Base-by-base conservation (phyloP, 2,329 filamentous ascomycete species). In the Microdochium paspali region DNA sequence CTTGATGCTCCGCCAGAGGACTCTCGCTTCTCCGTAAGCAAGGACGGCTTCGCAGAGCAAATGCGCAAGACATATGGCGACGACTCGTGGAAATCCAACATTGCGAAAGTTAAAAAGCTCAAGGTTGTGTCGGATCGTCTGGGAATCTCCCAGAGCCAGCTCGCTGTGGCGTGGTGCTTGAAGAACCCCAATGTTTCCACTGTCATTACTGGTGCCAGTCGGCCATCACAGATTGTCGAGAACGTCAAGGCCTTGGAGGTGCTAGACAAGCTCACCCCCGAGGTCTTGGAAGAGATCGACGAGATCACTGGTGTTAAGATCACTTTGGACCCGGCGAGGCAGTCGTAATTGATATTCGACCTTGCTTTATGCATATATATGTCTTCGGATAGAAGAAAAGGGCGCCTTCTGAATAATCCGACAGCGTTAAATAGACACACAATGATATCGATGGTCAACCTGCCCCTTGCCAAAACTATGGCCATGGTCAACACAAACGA, bases 41-140 rank as follows among this genome's bases (percentile, higher is more conserved):
- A 80, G 60, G 65, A 71, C 46, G 78, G 77, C 23, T 69, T 83
- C 32, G 79, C 74, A 51, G 82, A 82, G 58, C 75, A 80, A 62
- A 70, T 82, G 45, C 68, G 82, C 54, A 80, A 84, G 65, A 77
- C 77, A 13, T 68, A 81, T 31, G 69, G 74, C 28, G 73, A 79
- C 50, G 72, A 77, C 52, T 77, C 79, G 64, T 80, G 81, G 60
- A 70, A 72, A 62, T 59, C 61, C 12, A 65, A 70, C 54, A 69
- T 72, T 67, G 67, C 67, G 46, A 69, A 69, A 54, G 68, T 72
- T 24, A 63, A 60, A 48, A 63, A 65, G 49, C 57, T 74, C 26
- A 67, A 72, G 62, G 54, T 66, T 46, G 68, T 84, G 42, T 80
- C 82, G 1, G 75, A 84, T 49, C 72, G 71, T 51, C 63, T 85